These are phyloP conservation scores for Cladosporium halotolerans DNA, from an alignment of 2,329 filamentous ascomycete genomes.

Conservation along the genomic window DNA sequence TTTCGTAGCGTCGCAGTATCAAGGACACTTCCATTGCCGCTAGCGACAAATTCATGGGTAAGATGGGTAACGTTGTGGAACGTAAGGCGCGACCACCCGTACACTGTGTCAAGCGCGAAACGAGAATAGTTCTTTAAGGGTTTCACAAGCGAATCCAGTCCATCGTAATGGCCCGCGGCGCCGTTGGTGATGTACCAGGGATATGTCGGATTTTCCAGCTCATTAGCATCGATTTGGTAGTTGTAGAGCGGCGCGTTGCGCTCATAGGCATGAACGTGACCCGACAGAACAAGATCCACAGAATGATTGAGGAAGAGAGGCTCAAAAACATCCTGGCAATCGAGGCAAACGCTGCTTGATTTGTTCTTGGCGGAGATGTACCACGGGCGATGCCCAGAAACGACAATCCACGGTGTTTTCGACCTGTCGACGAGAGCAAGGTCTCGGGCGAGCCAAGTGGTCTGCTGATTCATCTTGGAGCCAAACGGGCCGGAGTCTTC, in stretches of 20 bases:
- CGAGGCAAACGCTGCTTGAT: not conserved
- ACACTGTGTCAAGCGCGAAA: no score
- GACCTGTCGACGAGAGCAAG: slow-evolving; percentile 39
- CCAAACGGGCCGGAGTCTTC: slow-evolving; percentile 47
- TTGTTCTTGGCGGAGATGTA: slow-evolving; percentile 36
- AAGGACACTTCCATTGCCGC: no score
- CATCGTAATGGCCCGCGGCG: no score
- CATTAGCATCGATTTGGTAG: no score
- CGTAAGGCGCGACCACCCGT: no score
- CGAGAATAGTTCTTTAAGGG: no score
- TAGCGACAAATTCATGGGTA: no score
- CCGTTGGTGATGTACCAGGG: no score
- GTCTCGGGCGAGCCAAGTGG: slow-evolving; percentile 42
- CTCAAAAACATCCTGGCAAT: slow-evolving; percentile 38
- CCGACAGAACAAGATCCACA: slow-evolving; percentile 40
- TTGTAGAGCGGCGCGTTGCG: slow-evolving; percentile 21
- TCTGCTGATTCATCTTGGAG: slow-evolving; percentile 37
- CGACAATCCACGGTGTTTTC: slow-evolving; percentile 47
- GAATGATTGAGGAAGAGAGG: slow-evolving; percentile 38
- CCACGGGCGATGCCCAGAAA: slow-evolving; percentile 45
- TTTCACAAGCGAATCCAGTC: no score
- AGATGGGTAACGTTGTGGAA: no score
- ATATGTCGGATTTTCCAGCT: no score
- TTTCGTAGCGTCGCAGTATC: no score
- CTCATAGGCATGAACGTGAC: slow-evolving; percentile 44